Evolutionary conservation across 768 basidiomycete genomes (phyloP).

Genomic region (Boletales sp.): DNA sequence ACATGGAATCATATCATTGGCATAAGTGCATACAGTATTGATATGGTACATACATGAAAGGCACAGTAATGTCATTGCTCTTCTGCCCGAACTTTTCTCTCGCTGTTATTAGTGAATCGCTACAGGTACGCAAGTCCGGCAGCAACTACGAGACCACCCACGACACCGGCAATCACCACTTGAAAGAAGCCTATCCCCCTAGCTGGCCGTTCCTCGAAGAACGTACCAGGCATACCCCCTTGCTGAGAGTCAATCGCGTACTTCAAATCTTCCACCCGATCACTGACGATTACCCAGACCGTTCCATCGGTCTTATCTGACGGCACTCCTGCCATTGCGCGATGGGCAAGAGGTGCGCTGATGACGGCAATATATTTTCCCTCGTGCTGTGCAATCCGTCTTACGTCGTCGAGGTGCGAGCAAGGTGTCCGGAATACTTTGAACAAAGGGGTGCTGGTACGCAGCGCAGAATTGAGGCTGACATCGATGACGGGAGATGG

Average conservation of each 20-base stretch:
- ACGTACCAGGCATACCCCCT: conserved; percentile 29
- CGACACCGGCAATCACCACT: conserved; percentile 28
- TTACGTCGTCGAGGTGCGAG: conserved; percentile 23
- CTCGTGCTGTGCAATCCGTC: conserved; percentile 26
- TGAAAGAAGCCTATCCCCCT: conserved; percentile 29
- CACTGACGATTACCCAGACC: conserved; percentile 31
- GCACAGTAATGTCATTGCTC: conserved; percentile 1
- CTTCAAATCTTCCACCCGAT: conserved; percentile 29
- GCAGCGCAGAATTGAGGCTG: conserved; percentile 23
- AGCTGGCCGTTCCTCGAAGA: conserved; percentile 19
- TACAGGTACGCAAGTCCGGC: conserved; percentile 31
- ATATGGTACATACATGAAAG: conserved; percentile 9
- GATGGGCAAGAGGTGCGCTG: conserved; percentile 24
- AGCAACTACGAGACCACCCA: conserved; percentile 30
- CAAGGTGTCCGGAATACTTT: conserved; percentile 31
- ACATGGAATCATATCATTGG: conserved; percentile 17
- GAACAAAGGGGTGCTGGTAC: conserved; percentile 31
- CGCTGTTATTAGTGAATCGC: conserved; percentile 18
- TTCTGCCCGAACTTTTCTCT: neutral
- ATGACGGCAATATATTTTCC: conserved; percentile 32
- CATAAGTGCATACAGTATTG: conserved; percentile 8
- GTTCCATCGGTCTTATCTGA: conserved; percentile 16
- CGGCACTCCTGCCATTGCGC: conserved; percentile 16
- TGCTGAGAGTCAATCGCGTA: conserved; percentile 32
- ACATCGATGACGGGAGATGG: conserved; percentile 22